Percentiles rank a stretch among this genome's conserved stretches.
phyloP scores from a whole-genome alignment of 768 basidiomycete genomes.

The Rhodotorula paludigena region DNA sequence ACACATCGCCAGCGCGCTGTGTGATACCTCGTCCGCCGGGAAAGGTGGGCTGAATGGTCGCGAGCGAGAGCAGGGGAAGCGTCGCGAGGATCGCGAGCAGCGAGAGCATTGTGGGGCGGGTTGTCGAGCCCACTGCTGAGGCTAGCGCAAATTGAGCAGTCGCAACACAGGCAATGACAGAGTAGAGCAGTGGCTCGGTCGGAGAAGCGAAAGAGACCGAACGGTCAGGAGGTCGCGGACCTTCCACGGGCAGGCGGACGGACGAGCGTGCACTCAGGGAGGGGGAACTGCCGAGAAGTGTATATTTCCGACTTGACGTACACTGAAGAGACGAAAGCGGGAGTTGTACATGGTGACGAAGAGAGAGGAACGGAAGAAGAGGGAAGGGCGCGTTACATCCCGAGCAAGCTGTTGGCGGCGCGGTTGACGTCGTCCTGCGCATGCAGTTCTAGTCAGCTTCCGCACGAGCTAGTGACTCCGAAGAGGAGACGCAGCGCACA shows the following conservation, averaged over 20 bases:
- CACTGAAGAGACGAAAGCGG: not conserved
- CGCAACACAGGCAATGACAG: too few relatives aligned
- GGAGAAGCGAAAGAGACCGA: too few relatives aligned
- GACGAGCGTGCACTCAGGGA: too few relatives aligned
- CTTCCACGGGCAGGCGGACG: not conserved
- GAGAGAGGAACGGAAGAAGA: not conserved
- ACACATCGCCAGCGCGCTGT: constrained; percentile 1
- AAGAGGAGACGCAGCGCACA: constrained; percentile 45
- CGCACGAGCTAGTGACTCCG: too few relatives aligned
- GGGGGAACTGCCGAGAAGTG: too few relatives aligned
- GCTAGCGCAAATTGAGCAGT: too few relatives aligned
- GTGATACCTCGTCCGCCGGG: not conserved
- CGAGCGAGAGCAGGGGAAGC: not conserved
- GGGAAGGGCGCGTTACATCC: not conserved
- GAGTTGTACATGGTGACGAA: not conserved
- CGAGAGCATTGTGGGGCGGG: not conserved
- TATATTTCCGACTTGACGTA: too few relatives aligned
- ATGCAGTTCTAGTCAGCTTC: not conserved
- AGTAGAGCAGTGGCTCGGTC: too few relatives aligned
- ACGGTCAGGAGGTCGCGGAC: too few relatives aligned
- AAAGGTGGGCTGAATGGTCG: not conserved
- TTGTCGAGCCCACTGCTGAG: too few relatives aligned
- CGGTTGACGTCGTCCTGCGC: constrained; percentile 27
- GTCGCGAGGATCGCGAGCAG: not conserved
- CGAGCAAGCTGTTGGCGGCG: constrained; percentile 25